These are phyloP conservation scores for Trypanosoma theileri DNA, from an alignment of 208 protist species.

Conservation along the genomic window DNA sequence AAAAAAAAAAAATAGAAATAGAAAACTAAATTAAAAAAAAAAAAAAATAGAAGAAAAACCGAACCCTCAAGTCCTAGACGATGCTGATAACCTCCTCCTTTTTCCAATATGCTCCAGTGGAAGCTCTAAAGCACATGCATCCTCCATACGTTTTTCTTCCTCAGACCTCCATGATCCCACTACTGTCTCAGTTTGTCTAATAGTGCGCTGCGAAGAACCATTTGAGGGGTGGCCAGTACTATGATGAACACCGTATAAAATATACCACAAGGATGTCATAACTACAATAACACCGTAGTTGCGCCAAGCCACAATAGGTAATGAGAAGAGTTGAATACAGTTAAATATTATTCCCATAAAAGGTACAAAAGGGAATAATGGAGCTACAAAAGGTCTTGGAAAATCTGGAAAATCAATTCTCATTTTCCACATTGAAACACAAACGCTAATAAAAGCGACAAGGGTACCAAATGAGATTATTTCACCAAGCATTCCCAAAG, in stretches of 20 bases:
- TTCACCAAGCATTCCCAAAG: slow-evolving; percentile 38
- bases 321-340: slow-evolving; percentile 29
- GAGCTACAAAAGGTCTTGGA: slow-evolving; percentile 32
- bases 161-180: neutral
- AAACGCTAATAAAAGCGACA: slow-evolving; percentile 39
- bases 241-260: slow-evolving; percentile 28
- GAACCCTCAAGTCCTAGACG: too few relatives aligned
- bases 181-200: neutral
- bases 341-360: slow-evolving; percentile 26
- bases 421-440: slow-evolving; percentile 35
- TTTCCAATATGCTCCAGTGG: neutral
- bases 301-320: slow-evolving; percentile 29
- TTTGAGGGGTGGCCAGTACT: slow-evolving; percentile 1
- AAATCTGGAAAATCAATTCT: slow-evolving; percentile 28
- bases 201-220: neutral
- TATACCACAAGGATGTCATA: slow-evolving; percentile 25
- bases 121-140: slow-evolving; percentile 8
- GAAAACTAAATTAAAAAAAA: neutral
- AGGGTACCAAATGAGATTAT: slow-evolving; percentile 49
- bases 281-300: slow-evolving; percentile 30
- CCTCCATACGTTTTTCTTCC: slow-evolving; percentile 16
- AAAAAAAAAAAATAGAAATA: slow-evolving; percentile 1
- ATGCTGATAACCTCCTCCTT: neutral
- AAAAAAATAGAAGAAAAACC: neutral
- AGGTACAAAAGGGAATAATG: slow-evolving; percentile 32